These are phyloP conservation scores for Sclerotinia trifoliorum DNA, from an alignment of 2,329 filamentous ascomycete genomes.

Conservation along the genomic window DNA sequence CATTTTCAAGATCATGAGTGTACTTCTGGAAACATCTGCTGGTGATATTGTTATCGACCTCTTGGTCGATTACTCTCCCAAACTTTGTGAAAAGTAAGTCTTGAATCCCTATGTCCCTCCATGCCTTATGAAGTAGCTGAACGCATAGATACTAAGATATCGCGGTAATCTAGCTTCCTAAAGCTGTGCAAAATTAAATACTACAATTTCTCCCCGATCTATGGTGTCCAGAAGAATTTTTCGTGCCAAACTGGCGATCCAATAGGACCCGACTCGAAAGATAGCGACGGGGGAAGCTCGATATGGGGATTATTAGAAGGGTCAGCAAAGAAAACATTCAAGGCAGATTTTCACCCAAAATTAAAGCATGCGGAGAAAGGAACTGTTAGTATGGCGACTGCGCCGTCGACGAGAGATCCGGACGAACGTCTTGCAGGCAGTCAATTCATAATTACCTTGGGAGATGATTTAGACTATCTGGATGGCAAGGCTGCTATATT, in stretches of 20 bases:
- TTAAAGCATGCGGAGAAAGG: slow-evolving; percentile 86
- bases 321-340: slow-evolving; percentile 71
- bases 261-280: slow-evolving; percentile 76
- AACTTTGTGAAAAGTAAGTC: slow-evolving; percentile 92
- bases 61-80: slow-evolving; percentile 82
- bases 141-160: slow-evolving; percentile 52
- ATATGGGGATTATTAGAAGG: slow-evolving; percentile 84
- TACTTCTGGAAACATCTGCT: slow-evolving; percentile 86
- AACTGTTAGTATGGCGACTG: slow-evolving; percentile 97
- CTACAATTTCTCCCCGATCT: slow-evolving; percentile 94
- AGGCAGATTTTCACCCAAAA: slow-evolving; percentile 80
- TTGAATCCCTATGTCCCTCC: slow-evolving; percentile 18
- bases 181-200: slow-evolving; percentile 99
- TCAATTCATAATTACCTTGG: slow-evolving; percentile 91
- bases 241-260: slow-evolving; percentile 96
- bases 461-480: slow-evolving; percentile 83
- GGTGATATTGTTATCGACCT: slow-evolving; percentile 96
- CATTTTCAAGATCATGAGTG: slow-evolving; percentile 66
- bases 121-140: slow-evolving; percentile 48
- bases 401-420: slow-evolving; percentile 69
- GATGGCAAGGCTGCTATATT: slow-evolving; percentile 95
- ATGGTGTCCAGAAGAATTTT: slow-evolving; percentile 91
- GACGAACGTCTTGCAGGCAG: slow-evolving; percentile 82
- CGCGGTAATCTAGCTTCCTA: slow-evolving; percentile 67
- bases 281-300: slow-evolving; percentile 88